Evolutionary conservation across 1,284 basidiomycete species (phyloP), one percentile per base, ranked within the genome.

Genomic region (Phenoliferia sp.): DNA sequence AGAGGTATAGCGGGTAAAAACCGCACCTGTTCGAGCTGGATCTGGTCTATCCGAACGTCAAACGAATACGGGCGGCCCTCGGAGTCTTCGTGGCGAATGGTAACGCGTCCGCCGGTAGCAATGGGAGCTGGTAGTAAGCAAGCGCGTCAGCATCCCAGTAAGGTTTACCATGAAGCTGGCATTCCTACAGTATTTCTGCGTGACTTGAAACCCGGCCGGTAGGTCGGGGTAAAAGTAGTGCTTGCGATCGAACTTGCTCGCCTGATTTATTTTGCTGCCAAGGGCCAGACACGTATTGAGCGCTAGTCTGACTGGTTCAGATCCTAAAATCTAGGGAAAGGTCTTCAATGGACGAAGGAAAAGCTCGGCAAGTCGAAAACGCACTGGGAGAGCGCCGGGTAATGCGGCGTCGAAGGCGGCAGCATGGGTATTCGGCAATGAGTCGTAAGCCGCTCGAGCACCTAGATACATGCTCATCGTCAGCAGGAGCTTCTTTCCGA

Each of bases 201-300:
- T 98, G 71, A 98, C 95, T 80, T 99, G 96, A 79, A 94, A 99
- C 0, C 94, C 95, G 3, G 89, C 83, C 0, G 96, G 93, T 35
- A 97, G 84, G 79, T 99, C 95, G 1, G 92, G 86, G 78, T 99
- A 99, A 80, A 98, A 98, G 78, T 99, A 99, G 78, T 99, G 95
- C 78, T 99, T 99, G 73, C 95, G 84, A 80, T 99, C 95, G 73
- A 97, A 97, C 54, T 58, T 76, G 72, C 66, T 69, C 9, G 63
- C 34, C 2, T 56, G 64, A 34, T 76, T 76, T 12, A 98, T 83
- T 0, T 84, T 73, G 56, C 90, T 88, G 39, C 87, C 81, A 35
- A 99, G 83, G 1, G 94, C 94, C 1, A 95, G 76, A 0, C 94
- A 90, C 0, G 93, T 90, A 22, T 90, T 83, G 0, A 94, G 78